Evolutionary conservation across 768 basidiomycete species (phyloP), one percentile per base, ranked within the genome.

Genomic region (Pisolithus orientalis): DNA sequence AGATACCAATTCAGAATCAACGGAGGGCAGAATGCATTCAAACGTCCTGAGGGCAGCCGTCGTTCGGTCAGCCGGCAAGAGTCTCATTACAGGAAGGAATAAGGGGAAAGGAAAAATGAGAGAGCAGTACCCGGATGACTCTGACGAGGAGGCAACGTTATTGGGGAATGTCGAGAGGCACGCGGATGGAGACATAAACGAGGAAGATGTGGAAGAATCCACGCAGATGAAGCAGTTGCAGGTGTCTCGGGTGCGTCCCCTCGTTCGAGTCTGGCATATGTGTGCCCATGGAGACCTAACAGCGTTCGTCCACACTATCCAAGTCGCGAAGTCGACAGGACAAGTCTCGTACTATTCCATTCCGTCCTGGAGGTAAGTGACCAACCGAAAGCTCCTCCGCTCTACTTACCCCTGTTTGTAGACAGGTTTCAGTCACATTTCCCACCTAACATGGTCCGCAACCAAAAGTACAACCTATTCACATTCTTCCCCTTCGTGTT

Each of bases 401-500:
- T 40, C 37, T 27, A 39, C 21, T 44, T 44, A 40, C 32, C 27
- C 49, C 24, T 27, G 14, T 39, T 34, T 49, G 9, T 66, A 88
- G 89, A 87, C 16, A 91, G 88, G 68, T 60, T 84, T 11, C 87
- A 84, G 59, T 77, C 75, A 31, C 75, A 74, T 57, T 91, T 81
- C 57, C 85, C 95, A 16, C 79, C 94, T 29, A 99, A 99, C 70
- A 85, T 87, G 45, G 90, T 96, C 51, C 85, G 90, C 60, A 99
- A 99, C 62, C 95, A 98, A 70, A 99, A 99, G 74, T 98, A 98
- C 78, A 95, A 94, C 65, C 76, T 89, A 50, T 80, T 91, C 72
- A 93, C 90, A n/a, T 99, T 99, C 76, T 80, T 99, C 9, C 96
- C 96, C 3, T 81, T 97, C 58, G 94, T 98, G 43, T 83, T 98